Evolutionary conservation across 1,139 yeast species (phyloP).

Genomic region (Yamadazyma dushanensis): DNA sequence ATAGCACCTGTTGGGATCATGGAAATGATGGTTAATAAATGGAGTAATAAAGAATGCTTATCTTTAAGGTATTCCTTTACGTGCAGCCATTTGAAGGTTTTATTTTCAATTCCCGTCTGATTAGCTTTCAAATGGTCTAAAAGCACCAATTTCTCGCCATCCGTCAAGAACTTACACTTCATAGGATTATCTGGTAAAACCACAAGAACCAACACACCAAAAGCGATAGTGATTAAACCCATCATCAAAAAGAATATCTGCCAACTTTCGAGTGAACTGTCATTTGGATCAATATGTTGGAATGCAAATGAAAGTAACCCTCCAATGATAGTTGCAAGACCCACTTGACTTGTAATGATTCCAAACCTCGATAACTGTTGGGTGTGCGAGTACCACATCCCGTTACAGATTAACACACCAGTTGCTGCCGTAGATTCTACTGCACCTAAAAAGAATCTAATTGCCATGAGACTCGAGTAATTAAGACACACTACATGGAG

Average conservation of each 20-base stretch:
- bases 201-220: conserved; percentile 28
- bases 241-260: conserved; percentile 39
- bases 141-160: conserved; percentile 28
- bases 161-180: conserved; percentile 27
- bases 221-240: conserved; percentile 35
- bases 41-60: conserved; percentile 38
- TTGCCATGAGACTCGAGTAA: conserved; percentile 42
- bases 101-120: conserved; percentile 23
- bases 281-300: conserved; percentile 33
- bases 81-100: conserved; percentile 22
- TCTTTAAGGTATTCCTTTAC: conserved; percentile 32
- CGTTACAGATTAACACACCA: conserved; percentile 40
- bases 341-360: conserved; percentile 41
- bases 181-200: conserved; percentile 37
- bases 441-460: conserved; percentile 41
- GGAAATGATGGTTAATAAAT: conserved; percentile 32
- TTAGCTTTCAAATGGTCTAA: conserved; percentile 31
- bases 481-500: conserved; percentile 34
- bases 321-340: conserved; percentile 41
- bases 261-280: conserved; percentile 29
- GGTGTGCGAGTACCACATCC: conserved; percentile 42
- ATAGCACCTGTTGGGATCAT: conserved; percentile 45
- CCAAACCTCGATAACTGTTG: conserved; percentile 40
- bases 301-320: conserved; percentile 42
- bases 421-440: conserved; percentile 47